Percentiles rank a stretch among this genome's conserved stretches.
These are phyloP conservation scores for Geotrichum candidum DNA, from an alignment of 1,139 yeast genomes.

Conservation along the genomic window DNA sequence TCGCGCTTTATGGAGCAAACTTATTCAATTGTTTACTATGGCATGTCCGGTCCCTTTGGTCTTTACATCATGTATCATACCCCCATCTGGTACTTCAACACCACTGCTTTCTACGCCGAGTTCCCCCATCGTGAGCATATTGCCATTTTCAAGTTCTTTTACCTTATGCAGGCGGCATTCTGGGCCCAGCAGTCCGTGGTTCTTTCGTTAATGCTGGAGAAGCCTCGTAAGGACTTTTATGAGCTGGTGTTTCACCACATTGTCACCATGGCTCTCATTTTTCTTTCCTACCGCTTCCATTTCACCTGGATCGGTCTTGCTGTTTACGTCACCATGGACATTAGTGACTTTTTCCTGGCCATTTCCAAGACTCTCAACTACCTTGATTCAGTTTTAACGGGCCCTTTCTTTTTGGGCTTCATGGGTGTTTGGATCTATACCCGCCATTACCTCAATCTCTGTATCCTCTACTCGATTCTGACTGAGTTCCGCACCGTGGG, in stretches of 20 bases:
- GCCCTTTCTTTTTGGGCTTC: constrained; percentile 64
- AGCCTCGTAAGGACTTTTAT: constrained; percentile 87
- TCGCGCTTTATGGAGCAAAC: constrained; percentile 90
- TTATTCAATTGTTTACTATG: constrained; percentile 76
- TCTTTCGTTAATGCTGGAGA: constrained; percentile 75
- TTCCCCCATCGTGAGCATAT: constrained; percentile 83
- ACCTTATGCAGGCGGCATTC: constrained; percentile 88
- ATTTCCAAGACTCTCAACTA: constrained; percentile 79
- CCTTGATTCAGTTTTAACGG: constrained; percentile 58
- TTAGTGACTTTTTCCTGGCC: constrained; percentile 85
- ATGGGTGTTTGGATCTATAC: constrained; percentile 74
- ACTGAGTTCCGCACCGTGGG: constrained; percentile 87
- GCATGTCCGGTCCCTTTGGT: constrained; percentile 79
- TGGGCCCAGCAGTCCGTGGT: constrained; percentile 96
- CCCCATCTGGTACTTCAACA: constrained; percentile 86
- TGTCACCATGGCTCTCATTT: constrained; percentile 81
- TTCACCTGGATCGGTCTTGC: constrained; percentile 94
- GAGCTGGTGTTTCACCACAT: constrained; percentile 92
- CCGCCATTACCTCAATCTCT: constrained; percentile 79
- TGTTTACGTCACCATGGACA: constrained; percentile 90
- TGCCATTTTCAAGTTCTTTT: constrained; percentile 67
- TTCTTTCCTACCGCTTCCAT: constrained; percentile 89
- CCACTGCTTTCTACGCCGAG: constrained; percentile 66
- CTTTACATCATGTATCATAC: constrained; percentile 77
- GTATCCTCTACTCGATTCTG: constrained; percentile 77